Conservation (phyloP, 768 basidiomycete genomes). For the Podaxis mareebaensis region DNA sequence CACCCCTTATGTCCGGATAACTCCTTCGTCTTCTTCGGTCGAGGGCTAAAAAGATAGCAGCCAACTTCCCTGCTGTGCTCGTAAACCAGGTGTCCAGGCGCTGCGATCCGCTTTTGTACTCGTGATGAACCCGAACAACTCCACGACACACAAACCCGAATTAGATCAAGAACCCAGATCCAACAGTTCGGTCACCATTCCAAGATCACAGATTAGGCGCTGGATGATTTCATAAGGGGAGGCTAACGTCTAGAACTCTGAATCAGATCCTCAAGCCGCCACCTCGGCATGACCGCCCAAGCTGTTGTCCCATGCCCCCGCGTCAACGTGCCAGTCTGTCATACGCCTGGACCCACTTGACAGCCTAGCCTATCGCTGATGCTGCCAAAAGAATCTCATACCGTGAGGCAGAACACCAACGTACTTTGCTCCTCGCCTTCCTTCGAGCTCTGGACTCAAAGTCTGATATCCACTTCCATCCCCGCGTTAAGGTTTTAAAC, state of each 20-base stretch:
- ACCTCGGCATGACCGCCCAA: background rate
- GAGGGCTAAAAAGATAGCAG: background rate
- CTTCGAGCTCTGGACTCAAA: background rate
- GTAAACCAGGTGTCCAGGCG: background rate
- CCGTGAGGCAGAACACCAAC: background rate
- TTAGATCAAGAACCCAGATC: conserved; percentile 2
- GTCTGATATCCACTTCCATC: background rate
- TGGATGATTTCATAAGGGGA: conserved; percentile 10
- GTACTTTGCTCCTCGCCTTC: background rate
- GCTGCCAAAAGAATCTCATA: background rate
- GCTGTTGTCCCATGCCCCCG: background rate
- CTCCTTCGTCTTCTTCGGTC: background rate
- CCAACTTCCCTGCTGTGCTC: background rate
- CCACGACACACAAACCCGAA: background rate
- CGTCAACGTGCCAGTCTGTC: conserved; percentile 1
- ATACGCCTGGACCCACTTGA: conserved; percentile 12
- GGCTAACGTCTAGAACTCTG: conserved; percentile 2
- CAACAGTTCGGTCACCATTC: background rate
- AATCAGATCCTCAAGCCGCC: background rate
- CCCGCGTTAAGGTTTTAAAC: conserved; percentile 7
- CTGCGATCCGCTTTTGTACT: background rate
- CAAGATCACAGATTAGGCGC: background rate
- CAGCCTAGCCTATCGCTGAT: conserved; percentile 2
- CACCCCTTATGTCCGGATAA: background rate
- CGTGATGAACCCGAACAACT: background rate